Evolutionary conservation across 257 asterid species (phyloP).

Genomic region (Fraxinus pennsylvanica): DNA sequence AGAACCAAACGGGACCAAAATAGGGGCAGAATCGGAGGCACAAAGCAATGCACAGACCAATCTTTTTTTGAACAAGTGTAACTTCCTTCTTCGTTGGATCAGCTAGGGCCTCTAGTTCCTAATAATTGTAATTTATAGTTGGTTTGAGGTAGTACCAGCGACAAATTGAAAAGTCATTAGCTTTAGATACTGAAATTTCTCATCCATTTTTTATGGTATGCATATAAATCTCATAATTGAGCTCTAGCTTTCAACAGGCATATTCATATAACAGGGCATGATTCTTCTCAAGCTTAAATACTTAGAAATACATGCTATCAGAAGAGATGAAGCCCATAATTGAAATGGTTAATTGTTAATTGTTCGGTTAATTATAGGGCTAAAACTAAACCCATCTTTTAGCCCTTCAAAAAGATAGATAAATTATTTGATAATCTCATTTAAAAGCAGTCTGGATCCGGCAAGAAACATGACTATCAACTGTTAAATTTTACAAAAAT

Average conservation of each 20-base stretch:
- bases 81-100: slow-evolving; percentile 97
- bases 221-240: no score
- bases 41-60: slow-evolving; percentile 25
- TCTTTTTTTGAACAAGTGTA: slow-evolving; percentile 68
- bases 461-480: neutral
- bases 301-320: neutral
- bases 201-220: neutral
- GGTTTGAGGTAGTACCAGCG: neutral
- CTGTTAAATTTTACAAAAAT: no score
- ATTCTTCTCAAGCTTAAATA: neutral
- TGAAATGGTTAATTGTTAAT: neutral
- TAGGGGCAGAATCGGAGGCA: no score
- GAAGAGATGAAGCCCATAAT: neutral
- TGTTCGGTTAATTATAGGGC: neutral
- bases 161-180: neutral
- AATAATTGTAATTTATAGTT: slow-evolving; percentile 22
- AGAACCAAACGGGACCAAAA: no score
- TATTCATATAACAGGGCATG: slow-evolving; percentile 4
- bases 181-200: neutral
- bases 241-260: slow-evolving; percentile 5
- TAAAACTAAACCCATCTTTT: neutral
- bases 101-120: slow-evolving; percentile 81
- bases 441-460: neutral
- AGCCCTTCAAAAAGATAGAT: neutral
- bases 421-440: no score